phyloP scores from a whole-genome alignment of 106 monocot species.

The Phalaenopsis aphrodite region DNA sequence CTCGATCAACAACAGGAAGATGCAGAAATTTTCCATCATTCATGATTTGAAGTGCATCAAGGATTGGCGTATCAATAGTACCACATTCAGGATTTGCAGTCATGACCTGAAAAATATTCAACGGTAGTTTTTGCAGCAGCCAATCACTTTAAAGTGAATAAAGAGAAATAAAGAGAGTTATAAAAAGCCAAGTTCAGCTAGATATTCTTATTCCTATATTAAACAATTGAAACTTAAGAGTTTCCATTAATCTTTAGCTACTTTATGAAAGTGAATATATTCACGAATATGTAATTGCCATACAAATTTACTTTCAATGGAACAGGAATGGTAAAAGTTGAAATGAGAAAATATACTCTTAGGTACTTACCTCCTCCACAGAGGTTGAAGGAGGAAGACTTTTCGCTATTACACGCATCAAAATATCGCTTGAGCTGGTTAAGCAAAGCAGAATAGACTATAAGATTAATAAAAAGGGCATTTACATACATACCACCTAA shows the following conservation, averaged over 20 bases:
- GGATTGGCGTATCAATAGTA: constrained; percentile 72
- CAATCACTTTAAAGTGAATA: neutral
- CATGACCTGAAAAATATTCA: constrained; percentile 62
- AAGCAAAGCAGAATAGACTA: neutral
- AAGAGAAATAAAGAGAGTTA: neutral
- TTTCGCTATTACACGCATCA: constrained; percentile 65
- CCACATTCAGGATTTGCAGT: constrained; percentile 87
- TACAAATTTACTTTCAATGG: neutral
- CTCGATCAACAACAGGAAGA: constrained; percentile 85
- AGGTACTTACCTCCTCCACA: constrained; percentile 40
- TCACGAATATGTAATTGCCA: neutral
- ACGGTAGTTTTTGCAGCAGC: neutral
- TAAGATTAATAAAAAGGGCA: neutral
- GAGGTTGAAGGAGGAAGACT: constrained; percentile 62
- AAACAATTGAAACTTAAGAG: neutral
- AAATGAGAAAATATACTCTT: neutral
- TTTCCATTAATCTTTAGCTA: neutral
- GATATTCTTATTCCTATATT: neutral
- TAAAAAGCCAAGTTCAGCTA: neutral
- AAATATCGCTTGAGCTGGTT: constrained; percentile 58
- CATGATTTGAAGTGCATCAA: constrained; percentile 95
- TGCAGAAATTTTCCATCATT: constrained; percentile 88
- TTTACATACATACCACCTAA: too few species aligned
- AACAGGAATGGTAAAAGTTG: neutral
- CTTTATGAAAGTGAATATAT: neutral